Conservation (phyloP, 169 alveolate species). For the Perkinsus marinus region DNA sequence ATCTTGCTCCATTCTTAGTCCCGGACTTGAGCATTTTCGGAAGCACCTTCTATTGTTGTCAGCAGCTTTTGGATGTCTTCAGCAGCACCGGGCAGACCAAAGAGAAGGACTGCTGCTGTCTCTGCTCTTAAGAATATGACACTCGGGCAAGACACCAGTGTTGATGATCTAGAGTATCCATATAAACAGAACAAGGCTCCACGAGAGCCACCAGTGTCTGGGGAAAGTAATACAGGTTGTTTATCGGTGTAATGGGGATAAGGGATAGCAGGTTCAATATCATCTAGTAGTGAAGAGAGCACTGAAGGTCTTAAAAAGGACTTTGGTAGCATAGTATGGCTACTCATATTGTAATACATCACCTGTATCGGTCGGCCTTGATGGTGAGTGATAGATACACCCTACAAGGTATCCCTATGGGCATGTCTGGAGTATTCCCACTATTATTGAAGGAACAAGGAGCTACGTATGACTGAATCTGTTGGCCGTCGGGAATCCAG, state of each 20-base stretch:
- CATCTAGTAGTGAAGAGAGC: neutral
- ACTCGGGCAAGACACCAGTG: neutral
- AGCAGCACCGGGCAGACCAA: neutral
- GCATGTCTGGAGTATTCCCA: conserved; percentile 55
- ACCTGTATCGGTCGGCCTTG: neutral
- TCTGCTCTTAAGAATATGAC: neutral
- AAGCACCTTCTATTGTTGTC: too few species aligned
- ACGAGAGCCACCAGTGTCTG: neutral
- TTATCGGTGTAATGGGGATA: neutral
- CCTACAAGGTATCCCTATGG: conserved; percentile 66
- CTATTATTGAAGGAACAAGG: conserved; percentile 44
- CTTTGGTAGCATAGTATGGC: conserved; percentile 1
- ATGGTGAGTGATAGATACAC: neutral
- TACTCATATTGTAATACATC: neutral
- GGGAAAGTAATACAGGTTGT: neutral
- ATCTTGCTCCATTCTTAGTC: neutral
- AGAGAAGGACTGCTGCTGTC: neutral
- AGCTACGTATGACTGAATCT: neutral
- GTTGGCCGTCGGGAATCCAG: neutral
- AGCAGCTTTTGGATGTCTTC: neutral
- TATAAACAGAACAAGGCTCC: neutral
- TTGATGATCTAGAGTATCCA: neutral
- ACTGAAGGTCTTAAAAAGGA: neutral
- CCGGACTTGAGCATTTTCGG: too few species aligned
- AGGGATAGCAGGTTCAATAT: neutral